Evolutionary conservation across 352 stramenopile genomes (phyloP).

Genomic region (Lagenidium giganteum): DNA sequence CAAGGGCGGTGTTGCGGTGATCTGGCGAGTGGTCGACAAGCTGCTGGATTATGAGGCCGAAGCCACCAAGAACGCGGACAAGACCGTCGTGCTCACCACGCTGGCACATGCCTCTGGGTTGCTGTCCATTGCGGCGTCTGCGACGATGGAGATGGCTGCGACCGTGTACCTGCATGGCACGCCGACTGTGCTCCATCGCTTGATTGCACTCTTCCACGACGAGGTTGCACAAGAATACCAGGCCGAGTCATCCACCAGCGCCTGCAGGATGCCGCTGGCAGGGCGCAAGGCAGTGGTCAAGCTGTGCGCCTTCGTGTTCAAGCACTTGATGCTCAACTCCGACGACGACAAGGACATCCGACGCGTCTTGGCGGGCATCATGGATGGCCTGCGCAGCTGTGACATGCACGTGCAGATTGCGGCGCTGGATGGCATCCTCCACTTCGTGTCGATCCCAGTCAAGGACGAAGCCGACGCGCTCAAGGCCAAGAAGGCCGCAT

Average conservation of each 20-base stretch:
- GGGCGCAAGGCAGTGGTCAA: conserved; percentile 64
- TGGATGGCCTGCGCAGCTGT: conserved; percentile 67
- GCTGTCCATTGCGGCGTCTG: conserved; percentile 49
- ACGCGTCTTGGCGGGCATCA: conserved; percentile 41
- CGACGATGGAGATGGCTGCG: conserved; percentile 43
- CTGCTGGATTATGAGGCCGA: conserved; percentile 21
- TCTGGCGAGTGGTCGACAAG: conserved; percentile 38
- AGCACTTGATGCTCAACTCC: conserved; percentile 48
- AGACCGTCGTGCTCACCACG: conserved; percentile 19
- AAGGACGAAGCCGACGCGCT: conserved; percentile 11
- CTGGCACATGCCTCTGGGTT: conserved; percentile 43
- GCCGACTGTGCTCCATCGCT: conserved; percentile 7
- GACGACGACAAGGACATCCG: conserved; percentile 46
- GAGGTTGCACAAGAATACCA: conserved; percentile 55
- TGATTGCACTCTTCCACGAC: conserved; percentile 38
- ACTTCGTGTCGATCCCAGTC: conserved; percentile 56
- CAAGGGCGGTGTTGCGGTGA: conserved; percentile 44
- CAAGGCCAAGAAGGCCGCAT: conserved; percentile 28
- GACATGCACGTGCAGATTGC: conserved; percentile 63
- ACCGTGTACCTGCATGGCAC: conserved; percentile 21
- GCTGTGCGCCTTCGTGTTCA: conserved; percentile 71
- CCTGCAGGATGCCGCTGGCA: conserved; percentile 22
- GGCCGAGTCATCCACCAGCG: neutral
- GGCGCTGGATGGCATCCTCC: conserved; percentile 63
- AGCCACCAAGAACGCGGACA: neutral